Evolutionary conservation across 2,329 filamentous ascomycete species (phyloP).

Genomic region (Monilinia fructicola): DNA sequence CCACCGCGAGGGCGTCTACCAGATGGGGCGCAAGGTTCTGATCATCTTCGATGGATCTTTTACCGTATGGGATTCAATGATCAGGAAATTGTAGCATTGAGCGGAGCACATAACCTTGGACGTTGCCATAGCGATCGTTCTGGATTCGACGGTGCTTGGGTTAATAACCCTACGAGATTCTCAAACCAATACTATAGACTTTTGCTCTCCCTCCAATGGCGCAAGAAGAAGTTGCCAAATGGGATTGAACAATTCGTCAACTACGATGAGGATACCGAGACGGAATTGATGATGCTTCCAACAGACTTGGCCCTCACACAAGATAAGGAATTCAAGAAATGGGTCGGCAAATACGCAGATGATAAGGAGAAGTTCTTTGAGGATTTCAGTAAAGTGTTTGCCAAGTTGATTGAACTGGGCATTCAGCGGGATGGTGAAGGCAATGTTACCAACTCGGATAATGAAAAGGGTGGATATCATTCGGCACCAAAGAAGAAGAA

Average conservation of each 20-base stretch:
- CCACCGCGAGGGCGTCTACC: slow-evolving; percentile 58
- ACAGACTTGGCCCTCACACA: slow-evolving; percentile 59
- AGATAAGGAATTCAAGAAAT: slow-evolving; percentile 53
- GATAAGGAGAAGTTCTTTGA: slow-evolving; percentile 63
- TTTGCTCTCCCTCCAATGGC: slow-evolving; percentile 53
- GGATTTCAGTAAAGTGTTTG: slow-evolving; percentile 58
- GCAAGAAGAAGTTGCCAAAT: slow-evolving; percentile 52
- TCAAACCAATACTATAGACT: slow-evolving; percentile 58
- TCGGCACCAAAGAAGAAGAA: slow-evolving; percentile 56
- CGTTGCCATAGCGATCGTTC: slow-evolving; percentile 55
- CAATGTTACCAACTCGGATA: slow-evolving; percentile 55
- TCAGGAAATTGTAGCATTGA: slow-evolving; percentile 58
- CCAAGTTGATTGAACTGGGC: slow-evolving; percentile 60
- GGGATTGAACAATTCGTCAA: slow-evolving; percentile 59
- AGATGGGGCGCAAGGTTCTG: slow-evolving; percentile 53
- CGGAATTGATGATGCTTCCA: slow-evolving; percentile 65
- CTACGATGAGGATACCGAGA: slow-evolving; percentile 54
- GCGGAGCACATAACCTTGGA: slow-evolving; percentile 57
- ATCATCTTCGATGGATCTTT: slow-evolving; percentile 57
- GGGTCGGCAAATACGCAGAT: slow-evolving; percentile 58
- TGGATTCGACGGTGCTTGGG: slow-evolving; percentile 60
- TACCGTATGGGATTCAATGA: slow-evolving; percentile 61
- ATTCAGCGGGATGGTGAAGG: slow-evolving; percentile 55
- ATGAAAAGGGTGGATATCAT: slow-evolving; percentile 55
- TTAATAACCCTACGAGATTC: slow-evolving; percentile 58